Conservation (phyloP, 495 filamentous ascomycete species). For the Aspergillus sclerotiicarbonarius region DNA sequence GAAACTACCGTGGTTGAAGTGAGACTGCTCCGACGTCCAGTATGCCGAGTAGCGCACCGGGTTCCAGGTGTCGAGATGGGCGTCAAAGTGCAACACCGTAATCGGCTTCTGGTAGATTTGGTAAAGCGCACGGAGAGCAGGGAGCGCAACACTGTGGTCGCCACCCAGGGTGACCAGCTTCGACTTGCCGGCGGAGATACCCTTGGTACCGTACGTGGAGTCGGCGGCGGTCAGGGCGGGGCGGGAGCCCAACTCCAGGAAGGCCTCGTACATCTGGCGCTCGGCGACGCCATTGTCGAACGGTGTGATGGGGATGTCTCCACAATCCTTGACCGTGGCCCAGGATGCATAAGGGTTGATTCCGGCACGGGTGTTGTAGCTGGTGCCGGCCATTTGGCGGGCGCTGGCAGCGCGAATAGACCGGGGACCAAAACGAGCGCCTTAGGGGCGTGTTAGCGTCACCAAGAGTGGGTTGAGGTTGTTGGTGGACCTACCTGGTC, state of each 20-base stretch:
- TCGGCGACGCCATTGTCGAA: slow-evolving; percentile 76
- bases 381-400: slow-evolving; percentile 67
- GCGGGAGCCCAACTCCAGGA: slow-evolving; percentile 60
- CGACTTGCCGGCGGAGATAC: slow-evolving; percentile 49
- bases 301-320: slow-evolving; percentile 77
- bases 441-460: slow-evolving; percentile 34
- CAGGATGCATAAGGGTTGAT: slow-evolving; percentile 76
- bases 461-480: slow-evolving; percentile 32
- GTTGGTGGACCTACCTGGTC: slow-evolving; percentile 55
- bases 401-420: slow-evolving; percentile 77
- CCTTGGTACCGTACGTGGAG: slow-evolving; percentile 35
- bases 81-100: slow-evolving; percentile 83
- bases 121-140: slow-evolving; percentile 69
- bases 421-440: slow-evolving; percentile 77
- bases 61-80: slow-evolving; percentile 81
- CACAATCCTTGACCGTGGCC: slow-evolving; percentile 75
- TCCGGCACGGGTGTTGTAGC: slow-evolving; percentile 73
- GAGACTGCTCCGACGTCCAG: slow-evolving; percentile 66
- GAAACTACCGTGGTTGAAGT: slow-evolving; percentile 83
- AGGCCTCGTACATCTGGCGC: slow-evolving; percentile 74
- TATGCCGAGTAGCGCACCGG: slow-evolving; percentile 72
- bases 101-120: slow-evolving; percentile 68
- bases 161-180: slow-evolving; percentile 78
- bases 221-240: slow-evolving; percentile 33
- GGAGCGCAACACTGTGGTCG: slow-evolving; percentile 76